Evolutionary conservation across 352 stramenopile genomes (phyloP), one percentile per base, ranked within the genome.

Genomic region (Nothophytophthora sp.): DNA sequence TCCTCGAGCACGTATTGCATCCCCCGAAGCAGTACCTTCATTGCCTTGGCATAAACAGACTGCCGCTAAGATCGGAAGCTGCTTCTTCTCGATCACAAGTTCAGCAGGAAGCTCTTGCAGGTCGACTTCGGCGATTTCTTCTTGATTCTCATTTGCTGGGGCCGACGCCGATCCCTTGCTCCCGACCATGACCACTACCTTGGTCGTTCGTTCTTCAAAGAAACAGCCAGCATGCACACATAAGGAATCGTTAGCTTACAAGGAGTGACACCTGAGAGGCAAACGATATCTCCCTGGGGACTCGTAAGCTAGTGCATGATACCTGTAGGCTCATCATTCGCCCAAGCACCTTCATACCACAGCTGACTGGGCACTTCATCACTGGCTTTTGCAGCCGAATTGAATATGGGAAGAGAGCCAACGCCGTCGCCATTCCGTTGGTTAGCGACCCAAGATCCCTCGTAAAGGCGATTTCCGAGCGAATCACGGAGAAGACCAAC

Each of bases 381-480:
- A 9, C 8, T 35, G 15, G 36, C 37, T 33, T 53, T n/a, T 10
- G 18, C 16, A 16, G 12, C 36, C 19, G 12, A 37, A 20, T 53
- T 53, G 18, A 39, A 16, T 5, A 43, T 33, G 9, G 25, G 15
- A 8, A 52, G 41, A 1, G 50, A 19, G 0, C 75, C 75, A 3
- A 36, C 12, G 4, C 75, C 72, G 19, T 70, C 22, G 4, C 72
- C 72, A 43, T 67, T 42, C 1, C 67, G 57, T 7, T 66, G 41
- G 12, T 67, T 67, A 30, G 58, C 42, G 6, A 45, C 38, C 74
- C 77, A 88, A 19, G 47, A 44, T n/a, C 73, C 74, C 13, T 88
- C 64, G 29, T 84, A 87, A 1, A 82, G 25, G 15, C 20, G 18
- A 19, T 39, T 45, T 0, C 54, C 63, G 0, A 32, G 7, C 1